These are phyloP conservation scores for Tinospora cordifolia DNA, from an alignment of 164 flowering plant genomes.

Conservation along the genomic window DNA sequence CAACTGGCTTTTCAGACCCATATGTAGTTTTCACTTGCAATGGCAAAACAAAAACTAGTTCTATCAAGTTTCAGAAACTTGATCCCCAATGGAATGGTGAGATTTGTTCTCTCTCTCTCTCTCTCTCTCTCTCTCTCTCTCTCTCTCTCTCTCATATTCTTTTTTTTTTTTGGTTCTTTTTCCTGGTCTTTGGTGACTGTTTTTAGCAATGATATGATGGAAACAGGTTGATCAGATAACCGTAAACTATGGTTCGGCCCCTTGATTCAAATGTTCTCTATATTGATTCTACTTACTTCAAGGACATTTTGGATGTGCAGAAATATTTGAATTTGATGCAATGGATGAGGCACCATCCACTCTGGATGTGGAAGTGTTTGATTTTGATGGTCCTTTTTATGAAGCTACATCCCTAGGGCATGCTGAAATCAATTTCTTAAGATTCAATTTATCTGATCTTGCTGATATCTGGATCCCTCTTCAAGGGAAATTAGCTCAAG, in stretches of 20 bases:
- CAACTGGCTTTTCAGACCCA: conserved; percentile 84
- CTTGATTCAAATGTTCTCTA: background rate
- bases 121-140: no score
- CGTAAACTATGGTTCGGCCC: background rate
- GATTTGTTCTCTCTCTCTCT: background rate
- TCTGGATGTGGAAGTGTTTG: conserved; percentile 79
- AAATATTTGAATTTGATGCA: conserved; percentile 97
- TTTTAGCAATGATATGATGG: background rate
- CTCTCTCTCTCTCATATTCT: no score
- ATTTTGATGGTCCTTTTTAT: conserved; percentile 97
- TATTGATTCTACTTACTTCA: conserved; percentile 3
- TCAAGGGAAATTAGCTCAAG: conserved; percentile 77
- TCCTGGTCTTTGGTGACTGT: background rate
- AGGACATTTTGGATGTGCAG: conserved; percentile 36
- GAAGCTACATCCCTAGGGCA: conserved; percentile 86
- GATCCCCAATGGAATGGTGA: conserved; percentile 94
- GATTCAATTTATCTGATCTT: conserved; percentile 59
- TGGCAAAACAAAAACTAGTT: conserved; percentile 85
- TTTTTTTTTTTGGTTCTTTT: background rate
- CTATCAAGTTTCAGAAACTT: conserved; percentile 81
- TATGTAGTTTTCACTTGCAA: conserved; percentile 89
- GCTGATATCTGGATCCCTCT: conserved; percentile 92
- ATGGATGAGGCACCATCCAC: conserved; percentile 94
- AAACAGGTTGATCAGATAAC: background rate
- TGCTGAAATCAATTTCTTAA: conserved; percentile 79